A percentile compares a stretch with the other conserved stretches of the same genome.
Conservation (phyloP, 306 rosid species). For the Cajanus cajan region DNA sequence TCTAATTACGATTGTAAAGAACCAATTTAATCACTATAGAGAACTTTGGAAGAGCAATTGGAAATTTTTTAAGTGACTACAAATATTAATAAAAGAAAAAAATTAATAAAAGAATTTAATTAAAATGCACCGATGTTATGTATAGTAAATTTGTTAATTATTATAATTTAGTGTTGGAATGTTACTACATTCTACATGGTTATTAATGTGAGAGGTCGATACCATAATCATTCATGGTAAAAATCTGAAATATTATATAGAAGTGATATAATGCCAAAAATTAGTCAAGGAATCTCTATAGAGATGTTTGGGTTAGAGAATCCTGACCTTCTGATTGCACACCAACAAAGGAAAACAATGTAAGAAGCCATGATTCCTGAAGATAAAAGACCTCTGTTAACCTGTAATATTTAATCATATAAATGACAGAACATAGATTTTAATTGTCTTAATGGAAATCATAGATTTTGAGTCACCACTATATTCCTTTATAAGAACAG, state of each 20-base stretch:
- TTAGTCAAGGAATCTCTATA: neutral
- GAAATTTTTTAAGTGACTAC: no score
- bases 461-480: no score
- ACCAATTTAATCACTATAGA: no score
- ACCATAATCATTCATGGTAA: neutral
- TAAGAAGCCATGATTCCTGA: slow-evolving; percentile 94
- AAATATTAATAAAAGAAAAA: no score
- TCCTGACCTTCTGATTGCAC: slow-evolving; percentile 77
- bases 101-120: no score
- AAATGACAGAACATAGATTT: neutral
- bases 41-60: no score
- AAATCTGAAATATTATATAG: neutral
- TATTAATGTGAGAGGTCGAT: neutral
- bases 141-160: no score
- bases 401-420: slow-evolving; percentile 49
- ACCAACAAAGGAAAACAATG: slow-evolving; percentile 83
- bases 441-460: neutral
- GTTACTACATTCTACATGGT: neutral
- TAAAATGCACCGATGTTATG: no score
- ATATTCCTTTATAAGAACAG: neutral
- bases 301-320: slow-evolving; percentile 7
- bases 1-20: no score
- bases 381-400: slow-evolving; percentile 78
- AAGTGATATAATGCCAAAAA: neutral
- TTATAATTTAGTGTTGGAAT: no score